phyloP scores from a whole-genome alignment of 345 rosid genomes.

The Lepidium didymum region DNA sequence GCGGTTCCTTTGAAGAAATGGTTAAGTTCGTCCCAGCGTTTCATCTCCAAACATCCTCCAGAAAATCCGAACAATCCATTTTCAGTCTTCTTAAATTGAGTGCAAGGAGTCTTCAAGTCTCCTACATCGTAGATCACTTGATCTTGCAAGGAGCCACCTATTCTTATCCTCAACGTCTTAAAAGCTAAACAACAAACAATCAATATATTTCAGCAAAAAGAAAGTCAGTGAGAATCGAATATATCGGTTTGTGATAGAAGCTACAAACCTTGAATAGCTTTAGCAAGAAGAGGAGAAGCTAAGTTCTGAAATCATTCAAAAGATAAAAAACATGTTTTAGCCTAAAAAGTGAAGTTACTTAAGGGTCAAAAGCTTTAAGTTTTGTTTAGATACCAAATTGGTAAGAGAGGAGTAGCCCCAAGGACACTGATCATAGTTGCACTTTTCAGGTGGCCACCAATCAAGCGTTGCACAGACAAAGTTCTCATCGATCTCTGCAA shows the following conservation, averaged over 20 bases:
- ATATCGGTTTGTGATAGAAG: not conserved
- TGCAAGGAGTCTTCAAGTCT: slow-evolving; percentile 52
- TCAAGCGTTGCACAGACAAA: slow-evolving; percentile 90
- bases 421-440: slow-evolving; percentile 82
- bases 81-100: slow-evolving; percentile 53
- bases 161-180: slow-evolving; percentile 64
- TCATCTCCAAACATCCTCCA: slow-evolving; percentile 76
- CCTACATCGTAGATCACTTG: slow-evolving; percentile 76
- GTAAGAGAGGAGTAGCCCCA: slow-evolving; percentile 73
- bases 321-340: not conserved
- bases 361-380: not conserved
- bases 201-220: not conserved
- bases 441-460: slow-evolving; percentile 99
- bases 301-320: slow-evolving; percentile 51
- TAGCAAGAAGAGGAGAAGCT: slow-evolving; percentile 66
- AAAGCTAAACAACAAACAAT: slow-evolving; percentile 48
- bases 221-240: not conserved
- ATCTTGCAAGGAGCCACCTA: slow-evolving; percentile 98
- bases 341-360: not conserved
- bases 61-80: slow-evolving; percentile 80
- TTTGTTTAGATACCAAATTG: slow-evolving; percentile 46
- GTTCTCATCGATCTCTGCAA: slow-evolving; percentile 69
- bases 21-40: slow-evolving; percentile 85
- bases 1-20: slow-evolving; percentile 54
- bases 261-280: slow-evolving; percentile 70